Evolutionary conservation across 2,329 filamentous ascomycete species (phyloP).

Genomic region (Penicillium expansum): DNA sequence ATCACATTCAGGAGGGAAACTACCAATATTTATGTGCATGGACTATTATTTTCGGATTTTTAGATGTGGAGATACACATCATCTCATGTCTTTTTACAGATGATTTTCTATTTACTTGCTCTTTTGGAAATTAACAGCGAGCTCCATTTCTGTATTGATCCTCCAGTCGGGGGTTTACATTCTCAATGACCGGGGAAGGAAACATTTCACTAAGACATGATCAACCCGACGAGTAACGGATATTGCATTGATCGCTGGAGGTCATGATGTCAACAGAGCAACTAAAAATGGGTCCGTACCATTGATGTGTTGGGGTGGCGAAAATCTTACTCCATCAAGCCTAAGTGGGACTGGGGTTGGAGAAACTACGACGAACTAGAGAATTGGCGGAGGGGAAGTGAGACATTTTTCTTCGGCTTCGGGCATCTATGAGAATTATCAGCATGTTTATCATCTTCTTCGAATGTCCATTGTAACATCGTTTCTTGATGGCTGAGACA

Average conservation of each 20-base stretch:
- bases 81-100: background rate
- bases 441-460: background rate
- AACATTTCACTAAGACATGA: background rate
- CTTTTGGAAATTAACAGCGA: background rate
- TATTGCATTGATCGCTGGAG: background rate
- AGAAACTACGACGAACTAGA: slow-evolving; percentile 5
- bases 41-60: background rate
- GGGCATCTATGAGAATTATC: background rate
- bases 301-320: background rate
- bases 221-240: no score
- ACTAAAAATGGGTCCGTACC: background rate
- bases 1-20: background rate
- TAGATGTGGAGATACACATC: slow-evolving; percentile 2
- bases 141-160: background rate
- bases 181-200: background rate
- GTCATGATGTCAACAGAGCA: slow-evolving; percentile 5
- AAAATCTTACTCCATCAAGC: slow-evolving; percentile 3
- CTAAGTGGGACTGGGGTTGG: slow-evolving; percentile 3
- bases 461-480: background rate
- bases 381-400: slow-evolving; percentile 12
- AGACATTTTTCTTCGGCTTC: slow-evolving; percentile 9
- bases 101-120: background rate
- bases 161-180: background rate
- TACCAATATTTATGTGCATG: background rate
- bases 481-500: background rate